Percentiles rank a stretch among this genome's conserved stretches.
Conservation (phyloP, 164 flowering plant species). For the Umbilicus rupestris region DNA sequence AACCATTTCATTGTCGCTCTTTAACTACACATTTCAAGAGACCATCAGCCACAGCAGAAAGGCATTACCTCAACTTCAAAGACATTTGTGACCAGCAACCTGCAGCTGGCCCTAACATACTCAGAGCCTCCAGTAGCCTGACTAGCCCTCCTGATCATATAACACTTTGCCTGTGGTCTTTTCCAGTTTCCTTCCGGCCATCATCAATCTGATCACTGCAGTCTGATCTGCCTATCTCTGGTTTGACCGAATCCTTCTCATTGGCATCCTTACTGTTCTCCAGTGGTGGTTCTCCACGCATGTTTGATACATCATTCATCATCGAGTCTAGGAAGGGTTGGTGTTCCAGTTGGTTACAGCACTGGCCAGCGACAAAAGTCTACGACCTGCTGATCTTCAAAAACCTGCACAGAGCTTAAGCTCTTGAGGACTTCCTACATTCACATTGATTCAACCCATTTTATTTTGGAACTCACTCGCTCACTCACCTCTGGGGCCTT, state of each 20-base stretch:
- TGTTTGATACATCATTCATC: not conserved
- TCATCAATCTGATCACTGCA: conserved; percentile 10
- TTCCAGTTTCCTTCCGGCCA: not conserved
- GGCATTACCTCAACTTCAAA: conserved; percentile 6
- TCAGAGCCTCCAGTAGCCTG: conserved; percentile 7
- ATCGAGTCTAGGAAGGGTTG: not conserved
- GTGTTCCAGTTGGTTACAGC: not conserved
- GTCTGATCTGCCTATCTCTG: conserved; percentile 1
- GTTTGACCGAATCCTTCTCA: not conserved
- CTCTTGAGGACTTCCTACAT: not conserved
- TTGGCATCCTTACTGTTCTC: not conserved
- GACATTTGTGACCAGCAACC: conserved; percentile 3
- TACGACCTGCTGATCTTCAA: conserved; percentile 5
- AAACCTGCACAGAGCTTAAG: not conserved
- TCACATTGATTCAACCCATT: not conserved
- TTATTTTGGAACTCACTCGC: too few relatives aligned
- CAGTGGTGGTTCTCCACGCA: not conserved
- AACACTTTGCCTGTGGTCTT: conserved; percentile 7
- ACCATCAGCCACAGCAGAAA: not conserved
- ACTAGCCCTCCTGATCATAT: conserved; percentile 6
- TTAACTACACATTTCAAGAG: not conserved
- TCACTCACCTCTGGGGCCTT: not conserved
- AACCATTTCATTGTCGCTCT: conserved; percentile 7
- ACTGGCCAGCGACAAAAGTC: conserved; percentile 1
- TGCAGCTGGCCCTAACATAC: conserved; percentile 1